Evolutionary conservation across 2,329 filamentous ascomycete genomes (phyloP).

Genomic region (Talaromyces sp.): DNA sequence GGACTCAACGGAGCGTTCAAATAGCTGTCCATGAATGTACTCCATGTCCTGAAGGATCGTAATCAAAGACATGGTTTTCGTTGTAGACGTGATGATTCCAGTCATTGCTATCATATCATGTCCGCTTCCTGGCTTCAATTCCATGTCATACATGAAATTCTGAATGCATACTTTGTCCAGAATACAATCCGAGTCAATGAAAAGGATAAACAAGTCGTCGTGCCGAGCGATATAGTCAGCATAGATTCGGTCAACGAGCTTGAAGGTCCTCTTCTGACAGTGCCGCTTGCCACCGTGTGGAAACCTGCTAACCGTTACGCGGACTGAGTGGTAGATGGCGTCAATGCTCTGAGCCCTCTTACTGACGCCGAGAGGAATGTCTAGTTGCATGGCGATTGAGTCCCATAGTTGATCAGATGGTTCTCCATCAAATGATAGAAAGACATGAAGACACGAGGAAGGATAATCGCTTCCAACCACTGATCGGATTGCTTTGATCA

Average conservation of each 20-base stretch:
- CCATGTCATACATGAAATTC: slow-evolving; percentile 99
- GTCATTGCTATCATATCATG: slow-evolving; percentile 97
- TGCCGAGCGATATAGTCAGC: slow-evolving; percentile 79
- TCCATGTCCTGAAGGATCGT: slow-evolving; percentile 97
- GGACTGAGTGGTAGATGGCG: slow-evolving; percentile 73
- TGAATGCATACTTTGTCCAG: slow-evolving; percentile 87
- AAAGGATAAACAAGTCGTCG: slow-evolving; percentile 91
- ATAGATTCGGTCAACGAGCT: slow-evolving; percentile 90
- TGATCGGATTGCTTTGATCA: slow-evolving; percentile 84
- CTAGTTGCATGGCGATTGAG: slow-evolving; percentile 78
- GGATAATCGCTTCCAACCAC: slow-evolving; percentile 94
- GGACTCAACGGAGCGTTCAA: slow-evolving; percentile 92
- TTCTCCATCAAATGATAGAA: slow-evolving; percentile 91
- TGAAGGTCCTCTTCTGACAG: slow-evolving; percentile 90
- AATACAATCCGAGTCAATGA: slow-evolving; percentile 97
- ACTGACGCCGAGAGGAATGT: slow-evolving; percentile 64
- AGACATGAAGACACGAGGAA: slow-evolving; percentile 85
- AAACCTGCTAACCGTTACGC: slow-evolving; percentile 88
- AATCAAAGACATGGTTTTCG: slow-evolving; percentile 80
- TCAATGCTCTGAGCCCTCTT: slow-evolving; percentile 76
- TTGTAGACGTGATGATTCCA: slow-evolving; percentile 92
- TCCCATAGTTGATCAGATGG: slow-evolving; percentile 85
- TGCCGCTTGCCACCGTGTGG: slow-evolving; percentile 89
- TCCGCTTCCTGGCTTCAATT: slow-evolving; percentile 87
- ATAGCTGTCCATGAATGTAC: slow-evolving; percentile 94